These are phyloP conservation scores for Myriangium duriaei DNA, from an alignment of 2,329 filamentous ascomycete species.

Conservation along the genomic window DNA sequence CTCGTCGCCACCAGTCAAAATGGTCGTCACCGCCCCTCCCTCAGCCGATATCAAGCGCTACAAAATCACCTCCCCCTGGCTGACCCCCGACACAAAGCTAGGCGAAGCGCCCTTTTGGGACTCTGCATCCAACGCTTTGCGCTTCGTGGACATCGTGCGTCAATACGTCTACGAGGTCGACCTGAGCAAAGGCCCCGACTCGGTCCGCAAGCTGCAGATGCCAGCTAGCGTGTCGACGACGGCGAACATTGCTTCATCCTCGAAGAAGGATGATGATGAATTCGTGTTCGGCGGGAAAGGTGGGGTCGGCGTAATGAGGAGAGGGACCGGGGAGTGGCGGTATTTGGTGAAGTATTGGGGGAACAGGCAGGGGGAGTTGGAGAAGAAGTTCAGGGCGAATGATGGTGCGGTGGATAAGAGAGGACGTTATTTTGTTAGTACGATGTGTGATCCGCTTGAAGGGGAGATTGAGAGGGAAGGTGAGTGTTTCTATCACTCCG, in stretches of 20 bases:
- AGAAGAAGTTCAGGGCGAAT: slow-evolving; percentile 51
- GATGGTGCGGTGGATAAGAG: slow-evolving; percentile 71
- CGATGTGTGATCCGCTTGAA: slow-evolving; percentile 62
- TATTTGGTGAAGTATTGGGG: slow-evolving; percentile 47
- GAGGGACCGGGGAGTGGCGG: slow-evolving; percentile 41
- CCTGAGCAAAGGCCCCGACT: slow-evolving; percentile 48
- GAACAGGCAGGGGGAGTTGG: slow-evolving; percentile 30
- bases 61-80: too few relatives aligned
- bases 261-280: slow-evolving; percentile 37
- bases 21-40: too few relatives aligned
- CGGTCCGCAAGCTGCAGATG: slow-evolving; percentile 43
- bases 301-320: slow-evolving; percentile 67
- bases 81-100: slow-evolving; percentile 52
- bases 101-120: slow-evolving; percentile 69
- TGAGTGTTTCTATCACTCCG: background rate
- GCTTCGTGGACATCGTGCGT: slow-evolving; percentile 74
- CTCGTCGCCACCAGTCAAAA: too few relatives aligned
- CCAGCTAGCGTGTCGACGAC: slow-evolving; percentile 48
- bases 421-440: slow-evolving; percentile 74
- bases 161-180: slow-evolving; percentile 61
- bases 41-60: too few relatives aligned
- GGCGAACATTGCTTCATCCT: slow-evolving; percentile 59
- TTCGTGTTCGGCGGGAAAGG: slow-evolving; percentile 71
- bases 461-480: slow-evolving; percentile 7
- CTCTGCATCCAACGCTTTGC: slow-evolving; percentile 48